Base-by-base conservation (phyloP, 352 stramenopile genomes). In the Phytophthora crassamura region DNA sequence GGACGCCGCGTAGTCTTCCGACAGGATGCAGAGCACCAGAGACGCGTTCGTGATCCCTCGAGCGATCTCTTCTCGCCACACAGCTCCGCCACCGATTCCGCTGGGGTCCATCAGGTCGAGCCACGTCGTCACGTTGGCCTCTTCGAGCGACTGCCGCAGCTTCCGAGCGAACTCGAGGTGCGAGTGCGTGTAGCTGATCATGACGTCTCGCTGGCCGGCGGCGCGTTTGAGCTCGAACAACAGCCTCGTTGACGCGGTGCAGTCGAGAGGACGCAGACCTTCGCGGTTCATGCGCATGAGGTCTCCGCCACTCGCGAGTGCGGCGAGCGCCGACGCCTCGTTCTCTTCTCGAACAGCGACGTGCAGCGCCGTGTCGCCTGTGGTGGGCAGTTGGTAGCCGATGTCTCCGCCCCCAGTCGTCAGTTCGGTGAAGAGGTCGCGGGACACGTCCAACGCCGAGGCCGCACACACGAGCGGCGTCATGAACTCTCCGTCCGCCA, bases 131-230 rank as follows among this genome's bases (percentile, higher is more conserved):
- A 92, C 72, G 49, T 88, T 85, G 1, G 81, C 74, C 12, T 82
- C 63, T 49, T 91, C 84, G 0, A 92, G 53, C 10, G 69, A 80
- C 48, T 77, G 72, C 45, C 82, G 76, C 30, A 93, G 43, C 35
- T 90, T 91, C 52, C 81, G 86, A 36, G 82, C 82, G 69, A 93
- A 90, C 64, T 88, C 80, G 2, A 74, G 61, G 66, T 93, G 84
- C 41, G 84, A 86, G 57, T 93, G 84, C 38, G 84, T 93, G 67
- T 93, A 93, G 70, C 84, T 93, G 67, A 93, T 91, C 84, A 93
- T 93, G 15, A 90, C 84, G 35, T 93, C 84, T 9, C 84, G 80
- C 25, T 87, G 74, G 1, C 84, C 84, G 1, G 84, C 84, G 0
- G 82, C 82, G 8, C 67, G 78, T 61, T 93, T 93, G 43, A 93